Conservation (phyloP, 768 basidiomycete genomes). For the Galerina marginata region DNA sequence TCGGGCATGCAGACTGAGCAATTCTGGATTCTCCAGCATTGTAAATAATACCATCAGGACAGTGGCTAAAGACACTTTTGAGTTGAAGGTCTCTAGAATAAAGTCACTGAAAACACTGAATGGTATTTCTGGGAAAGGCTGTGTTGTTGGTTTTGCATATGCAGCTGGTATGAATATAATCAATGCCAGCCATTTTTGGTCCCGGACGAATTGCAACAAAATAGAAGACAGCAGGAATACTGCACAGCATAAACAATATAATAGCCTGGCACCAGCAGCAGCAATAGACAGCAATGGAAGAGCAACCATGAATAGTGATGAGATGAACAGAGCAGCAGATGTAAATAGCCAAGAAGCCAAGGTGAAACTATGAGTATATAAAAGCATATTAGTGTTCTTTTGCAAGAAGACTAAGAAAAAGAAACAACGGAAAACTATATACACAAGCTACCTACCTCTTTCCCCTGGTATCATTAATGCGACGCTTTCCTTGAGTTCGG, state of each 20-base stretch:
- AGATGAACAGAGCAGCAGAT: background rate
- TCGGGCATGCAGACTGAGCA: background rate
- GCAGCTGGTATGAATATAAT: background rate
- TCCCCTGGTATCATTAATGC: background rate
- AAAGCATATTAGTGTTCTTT: background rate
- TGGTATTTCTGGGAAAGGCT: background rate
- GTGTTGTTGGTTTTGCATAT: background rate
- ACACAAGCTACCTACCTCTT: background rate
- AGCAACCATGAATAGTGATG: background rate
- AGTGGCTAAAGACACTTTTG: background rate
- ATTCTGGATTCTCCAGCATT: background rate
- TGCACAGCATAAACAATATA: background rate
- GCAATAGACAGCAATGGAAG: background rate
- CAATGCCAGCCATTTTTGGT: background rate
- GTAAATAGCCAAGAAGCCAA: background rate
- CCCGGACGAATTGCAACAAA: no score
- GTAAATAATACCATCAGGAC: conserved; percentile 4
- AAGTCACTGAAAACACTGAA: background rate
- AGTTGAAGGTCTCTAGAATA: background rate
- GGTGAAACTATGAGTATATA: background rate
- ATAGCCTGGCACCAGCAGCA: background rate
- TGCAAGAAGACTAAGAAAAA: background rate
- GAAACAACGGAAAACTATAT: background rate
- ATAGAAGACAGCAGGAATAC: no score
- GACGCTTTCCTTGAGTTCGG: background rate